phyloP scores from a whole-genome alignment of 192 early-diverging fungal genomes.

The Glomus cerebriforme region DNA sequence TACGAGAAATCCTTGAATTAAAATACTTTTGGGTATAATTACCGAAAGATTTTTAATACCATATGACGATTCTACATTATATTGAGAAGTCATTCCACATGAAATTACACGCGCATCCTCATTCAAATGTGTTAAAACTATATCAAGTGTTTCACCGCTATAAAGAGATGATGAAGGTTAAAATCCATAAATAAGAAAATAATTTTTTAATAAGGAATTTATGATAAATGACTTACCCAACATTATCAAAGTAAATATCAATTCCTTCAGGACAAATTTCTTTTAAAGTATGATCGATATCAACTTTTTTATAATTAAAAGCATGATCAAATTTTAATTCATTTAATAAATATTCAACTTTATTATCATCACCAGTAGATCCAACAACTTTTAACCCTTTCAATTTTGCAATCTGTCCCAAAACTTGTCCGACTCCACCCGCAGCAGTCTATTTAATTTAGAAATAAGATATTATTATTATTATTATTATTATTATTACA shows the following conservation, averaged over 20 bases:
- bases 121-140: constrained; percentile 66
- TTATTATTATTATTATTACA: background rate
- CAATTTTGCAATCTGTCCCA: constrained; percentile 80
- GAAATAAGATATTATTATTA: background rate
- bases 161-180: background rate
- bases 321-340: constrained; percentile 70
- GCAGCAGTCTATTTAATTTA: constrained; percentile 61
- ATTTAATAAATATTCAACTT: constrained; percentile 63
- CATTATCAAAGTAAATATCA: constrained; percentile 86
- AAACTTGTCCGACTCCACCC: constrained; percentile 73
- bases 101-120: constrained; percentile 62
- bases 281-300: constrained; percentile 51
- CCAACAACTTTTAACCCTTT: constrained; percentile 75
- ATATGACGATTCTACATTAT: constrained; percentile 58
- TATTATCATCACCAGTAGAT: constrained; percentile 74
- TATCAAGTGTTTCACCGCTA: constrained; percentile 73
- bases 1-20: constrained; percentile 67
- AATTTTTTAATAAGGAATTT: too few species aligned
- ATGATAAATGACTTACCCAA: constrained; percentile 43
- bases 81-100: constrained; percentile 79
- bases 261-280: constrained; percentile 74
- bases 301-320: constrained; percentile 86
- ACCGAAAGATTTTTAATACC: constrained; percentile 61
- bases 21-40: constrained; percentile 58
- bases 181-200: background rate